Conservation (phyloP, 371 early-diverging fungal species). For the Saksenaea vasiformis region DNA sequence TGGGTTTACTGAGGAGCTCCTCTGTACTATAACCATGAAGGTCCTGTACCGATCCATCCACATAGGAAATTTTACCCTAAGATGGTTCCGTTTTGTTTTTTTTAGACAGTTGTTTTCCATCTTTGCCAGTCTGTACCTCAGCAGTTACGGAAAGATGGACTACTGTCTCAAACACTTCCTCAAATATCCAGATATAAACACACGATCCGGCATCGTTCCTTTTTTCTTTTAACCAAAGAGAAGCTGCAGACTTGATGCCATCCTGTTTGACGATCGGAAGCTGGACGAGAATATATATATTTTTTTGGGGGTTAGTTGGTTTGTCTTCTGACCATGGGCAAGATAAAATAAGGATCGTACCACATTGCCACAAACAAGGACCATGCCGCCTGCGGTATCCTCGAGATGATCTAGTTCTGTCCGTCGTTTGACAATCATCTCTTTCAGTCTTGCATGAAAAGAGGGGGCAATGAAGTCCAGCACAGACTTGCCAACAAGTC, state of each 20-base stretch:
- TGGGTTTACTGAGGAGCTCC: constrained; percentile 47
- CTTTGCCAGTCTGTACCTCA: constrained; percentile 20
- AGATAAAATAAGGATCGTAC: constrained; percentile 38
- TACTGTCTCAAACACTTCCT: constrained; percentile 64
- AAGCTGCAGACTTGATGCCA: constrained; percentile 61
- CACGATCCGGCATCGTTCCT: constrained; percentile 49
- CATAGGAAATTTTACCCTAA: constrained; percentile 56
- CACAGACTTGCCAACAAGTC: constrained; percentile 52
- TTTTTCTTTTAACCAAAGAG: constrained; percentile 70
- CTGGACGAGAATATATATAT: constrained; percentile 27
- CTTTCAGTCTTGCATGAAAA: constrained; percentile 55
- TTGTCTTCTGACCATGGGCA: too few species aligned
- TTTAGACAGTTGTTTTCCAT: constrained; percentile 2
- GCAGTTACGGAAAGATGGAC: constrained; percentile 35
- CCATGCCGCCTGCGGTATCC: constrained; percentile 39
- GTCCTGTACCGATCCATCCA: constrained; percentile 53
- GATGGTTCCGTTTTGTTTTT: neutral
- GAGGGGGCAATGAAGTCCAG: constrained; percentile 58
- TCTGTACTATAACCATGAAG: constrained; percentile 57
- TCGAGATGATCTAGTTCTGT: constrained; percentile 26
- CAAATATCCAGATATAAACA: constrained; percentile 75
- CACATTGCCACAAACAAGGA: constrained; percentile 68
- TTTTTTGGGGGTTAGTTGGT: neutral
- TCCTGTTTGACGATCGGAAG: constrained; percentile 65
- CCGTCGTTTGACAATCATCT: constrained; percentile 39